Conservation (phyloP, 2,329 filamentous ascomycete species). For the Aspergillus luchuensis region DNA sequence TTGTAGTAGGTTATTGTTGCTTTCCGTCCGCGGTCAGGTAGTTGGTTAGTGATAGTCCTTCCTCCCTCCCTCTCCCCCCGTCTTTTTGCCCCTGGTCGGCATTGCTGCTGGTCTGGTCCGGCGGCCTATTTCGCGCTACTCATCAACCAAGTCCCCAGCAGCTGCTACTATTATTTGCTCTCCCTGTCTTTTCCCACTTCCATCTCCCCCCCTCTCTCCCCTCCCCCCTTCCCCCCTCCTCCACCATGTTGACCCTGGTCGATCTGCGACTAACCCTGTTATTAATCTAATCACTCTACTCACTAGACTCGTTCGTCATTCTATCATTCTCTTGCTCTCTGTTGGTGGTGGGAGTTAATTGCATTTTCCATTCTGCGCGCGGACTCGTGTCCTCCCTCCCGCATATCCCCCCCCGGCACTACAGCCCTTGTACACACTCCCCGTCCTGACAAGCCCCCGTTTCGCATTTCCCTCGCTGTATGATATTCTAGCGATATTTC, state of each 20-base stretch:
- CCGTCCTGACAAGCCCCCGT: conserved; percentile 6
- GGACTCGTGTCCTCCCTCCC: conserved; percentile 17
- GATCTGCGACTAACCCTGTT: conserved; percentile 14
- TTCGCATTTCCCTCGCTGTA: conserved; percentile 4
- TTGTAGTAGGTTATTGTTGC: background rate
- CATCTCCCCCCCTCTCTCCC: background rate
- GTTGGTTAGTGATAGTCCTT: background rate
- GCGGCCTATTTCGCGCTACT: background rate
- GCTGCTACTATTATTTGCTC: background rate
- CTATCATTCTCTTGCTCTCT: conserved; percentile 6
- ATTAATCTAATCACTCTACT: conserved; percentile 11
- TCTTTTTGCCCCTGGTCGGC: background rate
- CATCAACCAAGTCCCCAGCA: background rate
- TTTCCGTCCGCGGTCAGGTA: background rate
- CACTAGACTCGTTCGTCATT: conserved; percentile 11
- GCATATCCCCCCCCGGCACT: conserved; percentile 2
- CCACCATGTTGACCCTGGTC: conserved; percentile 13
- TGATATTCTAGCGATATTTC: conserved; percentile 7
- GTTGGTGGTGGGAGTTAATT: conserved; percentile 12
- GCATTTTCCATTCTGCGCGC: conserved; percentile 13
- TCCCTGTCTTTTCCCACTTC: background rate
- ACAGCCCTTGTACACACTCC: conserved; percentile 2
- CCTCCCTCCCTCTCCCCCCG: background rate
- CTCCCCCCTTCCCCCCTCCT: conserved; percentile 4
- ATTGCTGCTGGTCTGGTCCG: background rate